phyloP scores from a whole-genome alignment of 2,329 filamentous ascomycete genomes.

The Fusarium sp. region DNA sequence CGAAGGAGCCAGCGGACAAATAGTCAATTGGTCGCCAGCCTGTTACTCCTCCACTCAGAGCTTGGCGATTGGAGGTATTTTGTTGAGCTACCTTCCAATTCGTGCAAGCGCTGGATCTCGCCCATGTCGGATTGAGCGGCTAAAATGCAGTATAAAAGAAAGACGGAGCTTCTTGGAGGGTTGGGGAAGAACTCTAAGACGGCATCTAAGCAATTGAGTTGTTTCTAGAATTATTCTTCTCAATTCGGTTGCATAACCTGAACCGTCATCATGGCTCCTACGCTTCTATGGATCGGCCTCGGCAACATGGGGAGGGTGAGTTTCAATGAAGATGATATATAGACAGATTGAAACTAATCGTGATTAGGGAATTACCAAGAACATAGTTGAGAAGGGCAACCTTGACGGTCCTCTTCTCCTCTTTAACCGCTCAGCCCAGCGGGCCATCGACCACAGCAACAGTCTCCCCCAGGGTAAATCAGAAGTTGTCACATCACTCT shows the following conservation, averaged over 20 bases:
- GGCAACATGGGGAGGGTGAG: constrained; percentile 86
- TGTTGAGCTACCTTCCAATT: background rate
- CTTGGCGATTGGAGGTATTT: background rate
- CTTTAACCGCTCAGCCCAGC: constrained; percentile 78
- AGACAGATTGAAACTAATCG: background rate
- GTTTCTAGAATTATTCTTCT: background rate
- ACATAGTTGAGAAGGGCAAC: constrained; percentile 78
- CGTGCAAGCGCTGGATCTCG: background rate
- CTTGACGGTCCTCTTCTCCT: constrained; percentile 76
- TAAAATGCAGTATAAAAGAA: background rate
- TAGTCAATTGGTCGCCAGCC: background rate
- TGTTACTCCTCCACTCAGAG: background rate
- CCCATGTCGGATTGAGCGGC: background rate
- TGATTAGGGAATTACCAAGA: constrained; percentile 88
- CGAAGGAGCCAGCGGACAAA: background rate
- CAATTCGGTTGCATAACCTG: background rate
- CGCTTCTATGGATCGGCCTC: constrained; percentile 79
- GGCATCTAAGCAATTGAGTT: background rate
- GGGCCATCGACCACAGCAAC: constrained; percentile 68
- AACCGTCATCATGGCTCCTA: constrained; percentile 58
- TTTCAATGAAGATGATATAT: constrained; percentile 9
- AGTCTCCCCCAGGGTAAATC: constrained; percentile 68
- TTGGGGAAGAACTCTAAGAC: background rate
- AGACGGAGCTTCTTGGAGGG: background rate
- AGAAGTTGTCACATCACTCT: constrained; percentile 68